Evolutionary conservation across 768 basidiomycete species (phyloP).

Genomic region (Xanthoconium purpureum): DNA sequence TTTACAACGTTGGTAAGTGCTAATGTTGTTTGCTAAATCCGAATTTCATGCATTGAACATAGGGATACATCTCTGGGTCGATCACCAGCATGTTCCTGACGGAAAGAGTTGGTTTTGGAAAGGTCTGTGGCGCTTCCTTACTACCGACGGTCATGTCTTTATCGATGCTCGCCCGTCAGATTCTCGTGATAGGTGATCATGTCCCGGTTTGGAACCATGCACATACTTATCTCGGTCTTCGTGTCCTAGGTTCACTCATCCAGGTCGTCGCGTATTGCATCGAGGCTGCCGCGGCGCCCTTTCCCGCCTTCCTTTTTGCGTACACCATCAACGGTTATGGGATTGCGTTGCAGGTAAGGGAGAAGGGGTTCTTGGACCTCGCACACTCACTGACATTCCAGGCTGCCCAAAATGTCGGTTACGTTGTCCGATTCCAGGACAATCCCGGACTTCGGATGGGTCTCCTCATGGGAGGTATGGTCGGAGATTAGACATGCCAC

Average conservation of each 20-base stretch:
- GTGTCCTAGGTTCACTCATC: neutral
- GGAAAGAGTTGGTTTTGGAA: conserved; percentile 41
- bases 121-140: conserved; percentile 19
- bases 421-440: conserved; percentile 37
- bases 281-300: neutral
- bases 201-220: conserved; percentile 28
- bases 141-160: neutral
- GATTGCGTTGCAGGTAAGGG: conserved; percentile 2
- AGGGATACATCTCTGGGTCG: conserved; percentile 44
- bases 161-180: conserved; percentile 20
- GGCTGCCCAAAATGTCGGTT: conserved; percentile 44
- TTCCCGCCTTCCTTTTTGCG: conserved; percentile 1
- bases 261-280: conserved; percentile 3
- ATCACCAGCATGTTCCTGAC: conserved; percentile 43
- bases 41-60: neutral
- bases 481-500: conserved; percentile 34
- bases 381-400: conserved; percentile 15
- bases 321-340: conserved; percentile 3
- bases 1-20: conserved; percentile 38
- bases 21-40: neutral
- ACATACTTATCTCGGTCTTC: conserved; percentile 9
- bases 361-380: conserved; percentile 14
- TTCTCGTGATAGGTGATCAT: conserved; percentile 39
- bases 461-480: conserved; percentile 42
- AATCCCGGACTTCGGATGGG: conserved; percentile 37